A percentile compares a stretch with the other conserved stretches of the same genome.
phyloP scores from a whole-genome alignment of 1,284 basidiomycete genomes.

The Phlebopus sp. region DNA sequence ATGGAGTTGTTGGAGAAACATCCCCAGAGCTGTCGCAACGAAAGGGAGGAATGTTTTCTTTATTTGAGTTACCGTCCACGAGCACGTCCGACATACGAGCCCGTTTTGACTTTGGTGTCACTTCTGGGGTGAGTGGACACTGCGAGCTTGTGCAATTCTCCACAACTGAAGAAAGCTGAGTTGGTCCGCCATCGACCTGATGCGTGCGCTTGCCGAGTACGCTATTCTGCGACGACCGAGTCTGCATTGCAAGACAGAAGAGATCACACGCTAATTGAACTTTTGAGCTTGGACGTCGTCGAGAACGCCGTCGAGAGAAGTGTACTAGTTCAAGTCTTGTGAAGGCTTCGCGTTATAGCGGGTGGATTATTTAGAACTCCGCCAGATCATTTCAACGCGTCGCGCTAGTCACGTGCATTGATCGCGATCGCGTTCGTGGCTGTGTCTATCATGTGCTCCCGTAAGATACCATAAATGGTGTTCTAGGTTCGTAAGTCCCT shows the following conservation, averaged over 20 bases:
- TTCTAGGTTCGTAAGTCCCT: background rate
- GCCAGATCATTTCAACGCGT: conserved; percentile 14
- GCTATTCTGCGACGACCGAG: conserved; percentile 37
- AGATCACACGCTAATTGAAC: background rate
- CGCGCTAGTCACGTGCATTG: conserved; percentile 10
- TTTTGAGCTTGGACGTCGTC: background rate
- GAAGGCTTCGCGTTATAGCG: conserved; percentile 7
- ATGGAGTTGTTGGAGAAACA: conserved; percentile 34
- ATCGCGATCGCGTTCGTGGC: conserved; percentile 5
- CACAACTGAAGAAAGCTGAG: conserved; percentile 14
- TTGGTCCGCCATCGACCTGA: conserved; percentile 34
- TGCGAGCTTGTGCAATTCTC: conserved; percentile 30
- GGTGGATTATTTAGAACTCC: conserved; percentile 11
- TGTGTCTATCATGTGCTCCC: background rate
- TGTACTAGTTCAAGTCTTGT: conserved; percentile 2
- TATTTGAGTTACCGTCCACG: conserved; percentile 61
- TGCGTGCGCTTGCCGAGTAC: conserved; percentile 61
- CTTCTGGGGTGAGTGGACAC: conserved; percentile 53
- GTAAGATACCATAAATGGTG: background rate
- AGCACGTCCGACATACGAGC: conserved; percentile 43
- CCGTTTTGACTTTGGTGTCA: conserved; percentile 65
- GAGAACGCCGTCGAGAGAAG: background rate
- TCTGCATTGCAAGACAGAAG: conserved; percentile 9
- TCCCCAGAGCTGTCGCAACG: conserved; percentile 35
- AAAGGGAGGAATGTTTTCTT: conserved; percentile 73